phyloP scores from a whole-genome alignment of 2,329 filamentous ascomycete species.

The Fusarium pininemorale region DNA sequence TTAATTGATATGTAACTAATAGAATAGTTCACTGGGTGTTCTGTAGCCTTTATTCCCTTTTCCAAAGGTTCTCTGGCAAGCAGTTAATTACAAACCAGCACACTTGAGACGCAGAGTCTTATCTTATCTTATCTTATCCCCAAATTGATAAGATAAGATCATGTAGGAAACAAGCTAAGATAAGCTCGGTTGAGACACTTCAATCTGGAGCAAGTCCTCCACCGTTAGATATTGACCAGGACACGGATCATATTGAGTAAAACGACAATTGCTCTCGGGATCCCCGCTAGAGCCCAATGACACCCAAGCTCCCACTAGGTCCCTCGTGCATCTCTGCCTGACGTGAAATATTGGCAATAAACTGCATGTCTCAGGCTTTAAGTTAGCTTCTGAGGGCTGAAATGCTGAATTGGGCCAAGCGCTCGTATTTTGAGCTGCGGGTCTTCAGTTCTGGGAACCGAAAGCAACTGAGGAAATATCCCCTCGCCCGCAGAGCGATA shows the following conservation, averaged over 20 bases:
- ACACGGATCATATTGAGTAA: not conserved
- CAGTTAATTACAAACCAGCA: not conserved
- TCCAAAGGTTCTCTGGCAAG: rapidly evolving
- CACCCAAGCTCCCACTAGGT: not conserved
- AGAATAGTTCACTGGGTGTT: too few species aligned
- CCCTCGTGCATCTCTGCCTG: too few species aligned
- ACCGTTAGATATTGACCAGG: not conserved
- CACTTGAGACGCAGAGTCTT: too few species aligned
- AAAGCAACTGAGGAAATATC: not conserved
- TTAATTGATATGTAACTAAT: too few species aligned
- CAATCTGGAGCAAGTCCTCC: not conserved
- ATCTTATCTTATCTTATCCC: not conserved
- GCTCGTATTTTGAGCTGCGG: not conserved
- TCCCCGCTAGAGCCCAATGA: not conserved
- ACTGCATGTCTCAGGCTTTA: not conserved
- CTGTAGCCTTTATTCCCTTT: not conserved
- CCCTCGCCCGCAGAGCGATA: not conserved
- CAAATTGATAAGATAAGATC: not conserved
- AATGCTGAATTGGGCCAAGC: not conserved
- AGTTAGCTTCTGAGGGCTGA: too few species aligned
- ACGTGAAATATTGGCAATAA: not conserved
- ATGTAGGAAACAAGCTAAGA: not conserved
- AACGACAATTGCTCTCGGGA: not conserved
- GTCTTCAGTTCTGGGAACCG: not conserved
- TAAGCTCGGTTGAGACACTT: not conserved